phyloP scores from a whole-genome alignment of 2,329 filamentous ascomycete species.

The Cladosporium sp. region DNA sequence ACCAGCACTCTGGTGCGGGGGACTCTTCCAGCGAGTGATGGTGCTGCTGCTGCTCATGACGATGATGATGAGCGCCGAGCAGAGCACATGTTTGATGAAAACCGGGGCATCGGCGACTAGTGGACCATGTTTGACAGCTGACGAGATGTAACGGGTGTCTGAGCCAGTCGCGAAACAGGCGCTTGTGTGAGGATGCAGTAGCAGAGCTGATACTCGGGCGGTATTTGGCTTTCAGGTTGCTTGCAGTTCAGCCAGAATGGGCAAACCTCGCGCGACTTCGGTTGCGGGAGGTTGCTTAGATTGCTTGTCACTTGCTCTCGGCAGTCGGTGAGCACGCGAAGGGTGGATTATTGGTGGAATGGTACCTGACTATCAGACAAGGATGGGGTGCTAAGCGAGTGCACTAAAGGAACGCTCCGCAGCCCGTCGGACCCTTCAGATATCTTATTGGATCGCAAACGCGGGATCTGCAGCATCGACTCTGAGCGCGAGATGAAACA shows the following conservation, averaged over 20 bases:
- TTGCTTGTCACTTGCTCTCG: background rate
- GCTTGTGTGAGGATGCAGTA: background rate
- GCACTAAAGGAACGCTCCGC: background rate
- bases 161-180: background rate
- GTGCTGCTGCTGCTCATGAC: background rate
- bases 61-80: background rate
- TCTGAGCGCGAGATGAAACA: conserved; percentile 11
- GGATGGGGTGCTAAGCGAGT: background rate
- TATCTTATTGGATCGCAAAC: background rate
- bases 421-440: background rate
- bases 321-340: background rate
- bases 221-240: background rate
- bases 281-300: background rate
- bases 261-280: background rate
- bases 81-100: conserved; percentile 10
- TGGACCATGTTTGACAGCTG: background rate
- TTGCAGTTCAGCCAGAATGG: background rate
- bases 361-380: background rate
- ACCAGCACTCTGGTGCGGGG: conserved; percentile 10
- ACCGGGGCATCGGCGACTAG: background rate
- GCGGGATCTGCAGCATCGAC: background rate
- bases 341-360: background rate
- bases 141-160: conserved; percentile 7
- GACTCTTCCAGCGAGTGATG: conserved; percentile 29
- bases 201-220: background rate